Base-by-base conservation (phyloP, 345 rosid species). In the Aegle marmelos region DNA sequence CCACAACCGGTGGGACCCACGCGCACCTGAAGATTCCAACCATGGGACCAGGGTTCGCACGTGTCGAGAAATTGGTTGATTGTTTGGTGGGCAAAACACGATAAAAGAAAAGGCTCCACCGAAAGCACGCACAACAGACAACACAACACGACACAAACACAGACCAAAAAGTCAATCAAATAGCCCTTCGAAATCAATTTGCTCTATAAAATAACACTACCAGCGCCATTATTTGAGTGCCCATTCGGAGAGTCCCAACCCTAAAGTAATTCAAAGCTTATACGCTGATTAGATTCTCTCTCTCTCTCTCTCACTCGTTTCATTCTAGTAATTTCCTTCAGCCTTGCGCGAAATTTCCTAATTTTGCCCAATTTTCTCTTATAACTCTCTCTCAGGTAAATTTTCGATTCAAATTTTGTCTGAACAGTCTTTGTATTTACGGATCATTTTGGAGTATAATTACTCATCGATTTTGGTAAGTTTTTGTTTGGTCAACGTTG, bases 61-160 rank as follows among this genome's bases (percentile, higher is more conserved):
- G 54, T 39, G 76, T 81, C 77, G 17, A 67, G 80, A 66, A 61
- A 63, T 33, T 24, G 45, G 54, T 69, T 17, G 27, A 63, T 28
- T 25, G 48, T 24, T 19, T 0, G 2, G 54, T 58, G 48, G 54
- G 73, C 0, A 28, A 33, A 17, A 19, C 16, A 53, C 53, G 80
- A 71, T 8, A 2, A 31, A 25, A 39, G 36, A 53, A 13, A 16
- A 31, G 27, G 2, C 30, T 27, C 24, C 59, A 41, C 16, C 57
- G 21, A 53, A 24, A n/a, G n/a, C n/a, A 19, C 60, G 13, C 50
- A 13, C 50, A 45, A 16, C 1, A 14, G 16, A 45, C 50, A 3
- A 45, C 50, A 41, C 50, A 41, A 41, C 50, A 9, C 14, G 4
- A 10, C 14, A 41, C 50, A 41, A 41, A 21, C n/a, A 31, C 14